These are phyloP conservation scores for Scedosporium aurantiacum DNA, from an alignment of 2,329 filamentous ascomycete genomes.

Conservation along the genomic window DNA sequence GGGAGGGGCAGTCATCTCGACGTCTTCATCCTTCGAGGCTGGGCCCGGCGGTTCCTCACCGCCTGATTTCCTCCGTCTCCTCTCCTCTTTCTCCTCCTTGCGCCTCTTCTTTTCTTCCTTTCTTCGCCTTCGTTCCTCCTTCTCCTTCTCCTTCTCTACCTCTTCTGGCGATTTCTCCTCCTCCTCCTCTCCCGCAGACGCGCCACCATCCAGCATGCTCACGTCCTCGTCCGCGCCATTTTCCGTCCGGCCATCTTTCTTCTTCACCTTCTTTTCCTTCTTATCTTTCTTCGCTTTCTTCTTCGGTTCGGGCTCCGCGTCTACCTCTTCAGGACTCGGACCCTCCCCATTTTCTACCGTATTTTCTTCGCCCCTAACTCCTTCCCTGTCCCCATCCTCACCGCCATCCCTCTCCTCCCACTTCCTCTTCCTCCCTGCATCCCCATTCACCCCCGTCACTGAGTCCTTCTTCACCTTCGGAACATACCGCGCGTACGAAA, in stretches of 20 bases:
- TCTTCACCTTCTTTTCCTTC: slow-evolving; percentile 12
- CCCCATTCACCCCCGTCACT: slow-evolving; percentile 3
- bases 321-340: slow-evolving; percentile 11
- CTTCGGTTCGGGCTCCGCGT: slow-evolving; percentile 11
- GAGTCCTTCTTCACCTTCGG: slow-evolving; percentile 19
- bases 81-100: slow-evolving; percentile 10
- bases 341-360: slow-evolving; percentile 11
- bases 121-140: slow-evolving; percentile 9
- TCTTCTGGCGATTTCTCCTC: slow-evolving; percentile 11
- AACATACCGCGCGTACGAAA: slow-evolving; percentile 30
- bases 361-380: slow-evolving; percentile 9
- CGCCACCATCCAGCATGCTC: background rate
- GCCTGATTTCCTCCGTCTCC: background rate
- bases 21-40: background rate
- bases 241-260: slow-evolving; percentile 11
- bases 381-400: slow-evolving; percentile 22
- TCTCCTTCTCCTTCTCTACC: slow-evolving; percentile 6
- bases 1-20: background rate
- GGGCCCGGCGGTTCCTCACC: background rate
- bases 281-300: slow-evolving; percentile 10
- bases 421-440: slow-evolving; percentile 15
- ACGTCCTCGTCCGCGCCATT: background rate
- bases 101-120: slow-evolving; percentile 10
- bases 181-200: slow-evolving; percentile 13
- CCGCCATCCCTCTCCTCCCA: slow-evolving; percentile 16